Evolutionary conservation across 2,329 filamentous ascomycete species (phyloP), one percentile per base, ranked within the genome.

Genomic region (Aspergillus quadrilineatus): DNA sequence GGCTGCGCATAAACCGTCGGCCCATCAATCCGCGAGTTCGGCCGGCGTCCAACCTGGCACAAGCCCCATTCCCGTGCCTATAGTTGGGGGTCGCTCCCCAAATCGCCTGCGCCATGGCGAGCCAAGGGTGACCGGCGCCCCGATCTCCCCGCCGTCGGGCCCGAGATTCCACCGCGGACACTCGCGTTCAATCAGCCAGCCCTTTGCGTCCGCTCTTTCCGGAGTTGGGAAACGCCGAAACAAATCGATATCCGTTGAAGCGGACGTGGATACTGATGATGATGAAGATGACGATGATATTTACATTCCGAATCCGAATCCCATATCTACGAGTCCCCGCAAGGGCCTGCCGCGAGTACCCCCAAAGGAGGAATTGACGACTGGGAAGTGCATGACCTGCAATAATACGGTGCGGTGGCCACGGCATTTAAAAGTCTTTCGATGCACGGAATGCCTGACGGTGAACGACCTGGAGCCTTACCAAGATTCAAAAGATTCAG

Each of bases 341-440:
- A 71, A 79, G 65, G 69, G 67, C 53, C 46, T 56, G 51, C 47
- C 60, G 26, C 66, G 65, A 39, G 60, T 68, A 53, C 70, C 73
- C n/a, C 69, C 76, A 17, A 78, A 79, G 61, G 84, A 81, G 63
- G 85, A 90, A 63, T 84, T 88, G 66, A 79, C 80, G 29, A 87
- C 85, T 32, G 89, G 90, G 22, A 86, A 85, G 65, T 96, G 92
- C 71, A 92, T 93, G 84, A 92, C 91, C 34, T 96, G 92, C 72
- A 89, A 88, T 65, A 89, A 88, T 53, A 84, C 86, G 55, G 87
- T 95, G 62, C 83, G 88, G 55, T 96, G 91, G 87, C 90, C 90
- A 1, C 84, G 82, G 60, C 84, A 87, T 52, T 75, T 92, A 59
- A 83, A 83, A 36, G 83, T 88, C 37, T 96, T 94, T 73, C 84